Evolutionary conservation across 2,329 filamentous ascomycete genomes (phyloP), one percentile per base, ranked within the genome.

Genomic region (Gnomoniopsis smithogilvyi): DNA sequence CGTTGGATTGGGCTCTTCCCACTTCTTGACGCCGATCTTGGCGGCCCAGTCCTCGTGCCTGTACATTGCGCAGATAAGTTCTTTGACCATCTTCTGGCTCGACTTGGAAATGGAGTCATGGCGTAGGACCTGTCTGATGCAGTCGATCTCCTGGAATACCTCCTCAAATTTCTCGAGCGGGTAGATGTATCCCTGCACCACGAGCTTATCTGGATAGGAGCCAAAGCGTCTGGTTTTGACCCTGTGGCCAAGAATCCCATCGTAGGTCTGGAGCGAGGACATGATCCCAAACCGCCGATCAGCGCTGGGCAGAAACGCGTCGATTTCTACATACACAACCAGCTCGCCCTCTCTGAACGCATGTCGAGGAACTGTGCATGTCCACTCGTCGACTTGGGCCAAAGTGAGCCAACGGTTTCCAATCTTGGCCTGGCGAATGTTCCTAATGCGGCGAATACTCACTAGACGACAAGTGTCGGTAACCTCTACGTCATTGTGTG

Each of bases 321-420:
- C 70, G 3, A 65, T 58, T 62, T 71, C 67, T 26, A 68, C 58
- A 36, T 68, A 69, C 1, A 72, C 10, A 1, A 66, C 65, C 2
- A 62, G 51, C 1, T 69, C 59, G 10, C 62, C 63, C 8, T 30
- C 19, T 22, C 22, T 12, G 56, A 70, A 67, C 1, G 51, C 43
- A 10, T 58, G 21, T 3, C 51, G 59, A 11, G 56, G 54, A 6
- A 68, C 64, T 1, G 64, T 55, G 30, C 68, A 65, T 1, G 49
- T 63, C 69, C 69, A 72, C 14, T 68, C 69, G 49, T 68, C 69
- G 15, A 72, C 46, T 14, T 50, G 56, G 2, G 62, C 58, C 10
- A 67, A 21, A 2, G 59, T 24, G n/a, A 56, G 15, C 2, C 21
- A 34, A 1, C 24, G 22, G 34, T 43, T 55, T 19, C 62, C 24